Percentiles rank a stretch among this genome's conserved stretches.
Conservation (phyloP, 768 basidiomycete genomes). For the Postia placenta region DNA sequence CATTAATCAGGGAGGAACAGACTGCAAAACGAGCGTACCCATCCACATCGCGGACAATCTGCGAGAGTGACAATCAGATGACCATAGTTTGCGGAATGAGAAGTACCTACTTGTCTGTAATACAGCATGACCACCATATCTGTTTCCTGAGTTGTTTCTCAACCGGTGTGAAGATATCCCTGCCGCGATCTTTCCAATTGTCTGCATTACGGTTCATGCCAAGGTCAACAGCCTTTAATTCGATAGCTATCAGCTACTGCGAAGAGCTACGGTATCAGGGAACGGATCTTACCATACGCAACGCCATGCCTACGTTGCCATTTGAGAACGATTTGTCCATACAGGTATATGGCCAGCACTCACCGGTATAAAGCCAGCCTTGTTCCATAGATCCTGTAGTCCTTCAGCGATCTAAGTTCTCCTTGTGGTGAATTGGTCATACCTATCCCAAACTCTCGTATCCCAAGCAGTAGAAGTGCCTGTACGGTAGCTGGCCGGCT, state of each 20-base stretch:
- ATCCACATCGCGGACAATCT: constrained; percentile 74
- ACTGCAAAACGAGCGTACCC: constrained; percentile 43
- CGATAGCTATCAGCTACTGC: background rate
- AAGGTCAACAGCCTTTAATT: constrained; percentile 76
- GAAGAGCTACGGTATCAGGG: background rate
- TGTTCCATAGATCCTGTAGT: constrained; percentile 60
- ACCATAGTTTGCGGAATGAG: background rate
- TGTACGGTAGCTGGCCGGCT: constrained; percentile 75
- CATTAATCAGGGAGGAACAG: too few relatives aligned
- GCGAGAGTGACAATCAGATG: too few relatives aligned
- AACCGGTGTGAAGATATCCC: constrained; percentile 50
- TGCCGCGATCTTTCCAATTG: constrained; percentile 58
- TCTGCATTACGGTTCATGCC: constrained; percentile 77
- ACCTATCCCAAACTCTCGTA: constrained; percentile 84
- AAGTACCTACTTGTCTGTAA: constrained; percentile 56
- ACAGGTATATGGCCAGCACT: constrained; percentile 2
- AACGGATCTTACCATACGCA: constrained; percentile 52
- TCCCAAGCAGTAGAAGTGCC: constrained; percentile 69
- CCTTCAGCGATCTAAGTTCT: background rate
- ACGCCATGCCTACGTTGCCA: constrained; percentile 42
- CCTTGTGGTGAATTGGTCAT: constrained; percentile 14
- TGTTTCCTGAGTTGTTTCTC: constrained; percentile 70
- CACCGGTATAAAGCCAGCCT: constrained; percentile 78
- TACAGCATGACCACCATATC: constrained; percentile 75
- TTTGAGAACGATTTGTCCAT: background rate